Percentiles rank a stretch among this genome's conserved stretches.
These are phyloP conservation scores for Lathyrus oleraceus DNA, from an alignment of 306 rosid species.

Conservation along the genomic window DNA sequence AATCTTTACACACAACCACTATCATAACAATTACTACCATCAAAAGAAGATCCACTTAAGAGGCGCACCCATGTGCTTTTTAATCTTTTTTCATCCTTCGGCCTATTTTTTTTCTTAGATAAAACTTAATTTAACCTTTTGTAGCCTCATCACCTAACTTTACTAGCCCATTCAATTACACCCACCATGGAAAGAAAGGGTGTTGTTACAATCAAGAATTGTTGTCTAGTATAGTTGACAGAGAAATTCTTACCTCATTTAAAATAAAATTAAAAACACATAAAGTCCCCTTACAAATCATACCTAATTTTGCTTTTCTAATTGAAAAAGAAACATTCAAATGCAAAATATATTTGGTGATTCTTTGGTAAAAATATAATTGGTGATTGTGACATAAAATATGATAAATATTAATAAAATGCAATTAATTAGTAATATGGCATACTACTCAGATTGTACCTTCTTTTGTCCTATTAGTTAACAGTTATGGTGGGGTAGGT, in stretches of 20 bases:
- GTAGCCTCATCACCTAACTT: conserved; percentile 32
- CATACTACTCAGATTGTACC: neutral
- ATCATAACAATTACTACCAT: conserved; percentile 38
- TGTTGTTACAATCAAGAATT: conserved; percentile 7
- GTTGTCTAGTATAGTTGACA: neutral
- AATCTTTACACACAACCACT: conserved; percentile 19
- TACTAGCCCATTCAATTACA: conserved; percentile 15
- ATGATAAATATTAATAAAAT: neutral
- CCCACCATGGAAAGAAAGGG: neutral
- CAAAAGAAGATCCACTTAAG: conserved; percentile 43
- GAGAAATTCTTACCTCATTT: neutral
- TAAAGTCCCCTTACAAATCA: neutral
- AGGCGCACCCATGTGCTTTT: conserved; percentile 46
- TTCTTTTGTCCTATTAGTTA: conserved; percentile 30
- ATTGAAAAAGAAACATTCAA: neutral
- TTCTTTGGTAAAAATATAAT: neutral
- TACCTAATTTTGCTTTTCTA: neutral
- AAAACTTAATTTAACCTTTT: neutral
- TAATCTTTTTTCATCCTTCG: conserved; percentile 18
- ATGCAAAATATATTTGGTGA: neutral
- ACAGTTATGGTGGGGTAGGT: conserved; percentile 42
- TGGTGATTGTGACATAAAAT: neutral
- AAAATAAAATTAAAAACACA: neutral
- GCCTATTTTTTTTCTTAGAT: conserved; percentile 27
- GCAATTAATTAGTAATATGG: neutral